These are phyloP conservation scores for Daldinia loculata DNA, from an alignment of 495 filamentous ascomycete species.

Conservation along the genomic window DNA sequence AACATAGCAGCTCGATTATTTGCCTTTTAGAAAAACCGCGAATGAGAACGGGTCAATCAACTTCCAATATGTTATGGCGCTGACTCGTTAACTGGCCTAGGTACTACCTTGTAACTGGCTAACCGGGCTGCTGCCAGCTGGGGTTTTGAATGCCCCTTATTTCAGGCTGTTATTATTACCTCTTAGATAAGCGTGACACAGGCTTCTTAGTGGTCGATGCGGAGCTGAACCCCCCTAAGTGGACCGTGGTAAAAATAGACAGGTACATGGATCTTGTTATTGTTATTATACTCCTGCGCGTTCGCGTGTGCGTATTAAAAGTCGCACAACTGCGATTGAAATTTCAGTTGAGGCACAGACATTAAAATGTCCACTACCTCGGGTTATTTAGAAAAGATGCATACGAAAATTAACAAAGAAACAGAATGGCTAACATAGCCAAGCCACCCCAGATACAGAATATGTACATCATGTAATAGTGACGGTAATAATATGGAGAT, in stretches of 20 bases:
- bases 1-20: constrained; percentile 18
- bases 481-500: constrained; percentile 40
- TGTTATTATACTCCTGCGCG: neutral
- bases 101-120: too few relatives aligned
- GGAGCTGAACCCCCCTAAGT: constrained; percentile 19
- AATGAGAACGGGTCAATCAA: constrained; percentile 19
- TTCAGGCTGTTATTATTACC: constrained; percentile 29
- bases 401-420: neutral
- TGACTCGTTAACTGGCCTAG: neutral
- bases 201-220: constrained; percentile 18
- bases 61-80: neutral
- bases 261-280: neutral
- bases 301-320: constrained; percentile 4
- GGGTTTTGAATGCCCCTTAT: constrained; percentile 37
- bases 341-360: neutral
- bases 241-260: constrained; percentile 30
- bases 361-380: neutral
- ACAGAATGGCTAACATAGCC: neutral
- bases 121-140: constrained; percentile 15
- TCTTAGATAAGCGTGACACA: constrained; percentile 3
- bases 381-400: neutral
- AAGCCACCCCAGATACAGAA: neutral
- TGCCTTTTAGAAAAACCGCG: constrained; percentile 24
- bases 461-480: constrained; percentile 2
- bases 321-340: constrained; percentile 7